Evolutionary conservation across 805 yeast species (phyloP), one percentile per base, ranked within the genome.

Genomic region (Zygotorulaspora florentina): DNA sequence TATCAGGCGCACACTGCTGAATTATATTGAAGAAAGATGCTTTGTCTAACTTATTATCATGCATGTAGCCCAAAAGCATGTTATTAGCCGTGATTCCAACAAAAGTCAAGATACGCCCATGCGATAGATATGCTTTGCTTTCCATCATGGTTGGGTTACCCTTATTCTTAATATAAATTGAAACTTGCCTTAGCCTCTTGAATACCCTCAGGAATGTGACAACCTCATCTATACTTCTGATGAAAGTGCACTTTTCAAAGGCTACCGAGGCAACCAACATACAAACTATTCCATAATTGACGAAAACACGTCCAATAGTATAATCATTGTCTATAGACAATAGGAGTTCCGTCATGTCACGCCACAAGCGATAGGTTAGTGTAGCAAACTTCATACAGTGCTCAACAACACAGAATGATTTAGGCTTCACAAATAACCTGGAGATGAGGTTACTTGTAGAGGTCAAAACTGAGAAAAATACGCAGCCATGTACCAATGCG

Each of bases 1-100:
- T 38, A 25, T 56, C 54, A 7, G 95, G 95, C 1, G 93, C 87
- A 49, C 85, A 71, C 58, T 80, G 82, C 43, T 73, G 71, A 58
- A 85, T 79, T 53, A 83, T 76, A 51, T 81, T 80, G 48, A 71
- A 65, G 35, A 88, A 69, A 61, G 85, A 90, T 12, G 68, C 72
- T 2, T 77, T 68, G 1, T 88, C 84, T 45, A 80, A 36, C 8
- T 45, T 44, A n/a, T 46, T 40, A 6, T 46, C 40, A 5, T 43
- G 44, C 38, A 52, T 44, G 34, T 41, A 57, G 3, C 49, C 43
- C 23, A 48, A 28, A 11, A 56, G 33, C 31, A 54, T 39, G 11
- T 55, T 47, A 37, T 56, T 57, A 18, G 52, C 23, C 3, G 52
- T 42, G 7, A 61, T 45, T 11, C 56, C 46, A 4, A 58, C 31